Evolutionary conservation across 2,329 filamentous ascomycete genomes (phyloP), one percentile per base, ranked within the genome.

Genomic region (Tolypocladium ovalisporum): DNA sequence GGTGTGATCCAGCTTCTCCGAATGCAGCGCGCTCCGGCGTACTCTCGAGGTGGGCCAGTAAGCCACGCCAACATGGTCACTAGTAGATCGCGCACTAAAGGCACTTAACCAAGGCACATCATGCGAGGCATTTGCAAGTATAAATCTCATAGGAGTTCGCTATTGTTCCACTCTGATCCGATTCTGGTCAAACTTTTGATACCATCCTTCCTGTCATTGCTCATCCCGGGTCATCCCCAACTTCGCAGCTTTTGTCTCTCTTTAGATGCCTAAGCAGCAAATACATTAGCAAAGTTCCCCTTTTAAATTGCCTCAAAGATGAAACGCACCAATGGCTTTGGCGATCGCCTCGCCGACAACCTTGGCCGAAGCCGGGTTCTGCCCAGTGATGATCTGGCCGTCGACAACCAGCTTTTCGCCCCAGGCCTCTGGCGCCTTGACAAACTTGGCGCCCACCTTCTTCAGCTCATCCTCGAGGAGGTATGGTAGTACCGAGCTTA

Each of bases 401-500:
- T 79, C 74, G 3, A 79, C 76, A 0, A 78, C 73, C 1, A 81
- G 73, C 66, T 79, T 75, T 62, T 75, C 74, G 8, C 64, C 76
- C 75, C 73, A 81, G 5, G 75, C 73, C 65, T 81, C 69, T 1
- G 67, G 72, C 0, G 82, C 79, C 73, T 83, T 83, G 62, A 77
- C 76, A 64, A 79, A 87, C 54, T 74, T 75, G 24, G 76, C 85
- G 8, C 81, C 81, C 17, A 70, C 75, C 15, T 75, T 73, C 65
- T 75, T 70, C 56, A 87, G 71, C 62, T 75, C 73, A 39, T 78
- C 75, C 73, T 87, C 83, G 2, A 86, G 76, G 63, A 79, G 65
- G 61, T 83, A 83, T 2, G 84, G 84, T 75, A 85, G 77, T 13
- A 74, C 81, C 1, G 75, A 78, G 27, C 70, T 77, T 17, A 76